Evolutionary conservation across 1,284 basidiomycete species (phyloP), one percentile per base, ranked within the genome.

Genomic region (Tilletia horrida): DNA sequence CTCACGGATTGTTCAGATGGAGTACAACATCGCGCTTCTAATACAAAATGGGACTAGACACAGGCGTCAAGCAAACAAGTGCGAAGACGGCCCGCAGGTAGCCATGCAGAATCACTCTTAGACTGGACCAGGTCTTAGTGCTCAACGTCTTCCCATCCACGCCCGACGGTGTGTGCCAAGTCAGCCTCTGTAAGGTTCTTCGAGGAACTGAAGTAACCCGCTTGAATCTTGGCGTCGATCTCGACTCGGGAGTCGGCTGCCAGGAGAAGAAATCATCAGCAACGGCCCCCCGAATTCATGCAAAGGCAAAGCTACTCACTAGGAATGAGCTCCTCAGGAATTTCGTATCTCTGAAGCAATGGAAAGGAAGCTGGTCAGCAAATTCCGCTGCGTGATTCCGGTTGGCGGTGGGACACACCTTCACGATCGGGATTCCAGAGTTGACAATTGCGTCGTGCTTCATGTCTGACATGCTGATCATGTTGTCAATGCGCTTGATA

Each of bases 391-490:
- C n/a, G n/a, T n/a, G n/a, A n/a, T n/a, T n/a, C n/a, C n/a, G n/a
- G n/a, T n/a, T n/a, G n/a, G n/a, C n/a, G n/a, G n/a, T n/a, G n/a
- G n/a, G n/a, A 68, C 93, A 85, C 68, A 59, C 55, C 55, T 87
- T 88, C 76, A 86, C 68, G 74, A 97, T 93, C 0, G 88, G 88
- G 73, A 97, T 96, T 0, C 93, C 94, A 9, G 88, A 89, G 71
- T 88, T 86, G 63, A 95, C 71, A 44, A 83, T 69, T 8, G 93
- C 92, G 74, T 95, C 88, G 84, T 96, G 93, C 87, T 96, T 96
- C 90, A 92, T 91, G 80, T 92, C 90, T 73, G 89, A 90, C 94
- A 97, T 96, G 27, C 89, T 91, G 65, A 95, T 88, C 88, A 96
- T 88, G 81, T 89, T 89, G 82, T 92, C 88, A 67, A 96, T 89